Evolutionary conservation across 2,329 filamentous ascomycete species (phyloP), one percentile per base, ranked within the genome.

Genomic region (Sporothrix pallida): DNA sequence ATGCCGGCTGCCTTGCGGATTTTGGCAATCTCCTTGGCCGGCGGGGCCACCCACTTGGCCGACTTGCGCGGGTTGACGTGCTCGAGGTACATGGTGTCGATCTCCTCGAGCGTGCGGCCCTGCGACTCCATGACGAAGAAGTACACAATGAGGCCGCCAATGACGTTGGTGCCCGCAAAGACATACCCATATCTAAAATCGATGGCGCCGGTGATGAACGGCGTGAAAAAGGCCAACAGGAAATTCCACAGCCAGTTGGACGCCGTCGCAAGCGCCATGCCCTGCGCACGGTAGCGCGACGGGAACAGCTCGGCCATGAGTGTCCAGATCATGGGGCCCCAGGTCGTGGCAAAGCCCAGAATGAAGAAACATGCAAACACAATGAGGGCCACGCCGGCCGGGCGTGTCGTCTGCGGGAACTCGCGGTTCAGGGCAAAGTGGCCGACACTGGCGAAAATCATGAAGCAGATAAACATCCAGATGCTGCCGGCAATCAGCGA

Each of bases 121-220:
- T 97, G 97, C 74, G 93, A 97, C 85, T 96, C 94, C 79, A 95
- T 95, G 79, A 97, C 90, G 83, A 90, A 89, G 81, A 92, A 91
- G 80, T 88, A 92, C 17, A 92, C 91, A 78, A 93, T 93, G 17
- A 89, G 83, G 76, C 93, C 91, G 81, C 90, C 91, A 71, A 91
- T 75, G 80, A 92, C 89, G 83, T 91, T 94, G 78, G 87, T 88
- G 6, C 82, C 90, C 75, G 92, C 92, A 91, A 92, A 94, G 80
- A 94, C 86, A 82, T 93, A 94, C 63, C 92, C 91, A 0, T 85
- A 78, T 12, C 92, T 91, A 75, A 86, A 89, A 82, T 93, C 90
- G 78, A 95, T 92, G 75, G 86, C 88, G 81, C 93, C 90, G 72
- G 73, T 69, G 44, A 72, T 70, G 37, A 73, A 62, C 31, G 46